A percentile compares a stretch with the other conserved stretches of the same genome.
Evolutionary conservation across 2,329 filamentous ascomycete genomes (phyloP).

Genomic region (Laburnicola sp.): DNA sequence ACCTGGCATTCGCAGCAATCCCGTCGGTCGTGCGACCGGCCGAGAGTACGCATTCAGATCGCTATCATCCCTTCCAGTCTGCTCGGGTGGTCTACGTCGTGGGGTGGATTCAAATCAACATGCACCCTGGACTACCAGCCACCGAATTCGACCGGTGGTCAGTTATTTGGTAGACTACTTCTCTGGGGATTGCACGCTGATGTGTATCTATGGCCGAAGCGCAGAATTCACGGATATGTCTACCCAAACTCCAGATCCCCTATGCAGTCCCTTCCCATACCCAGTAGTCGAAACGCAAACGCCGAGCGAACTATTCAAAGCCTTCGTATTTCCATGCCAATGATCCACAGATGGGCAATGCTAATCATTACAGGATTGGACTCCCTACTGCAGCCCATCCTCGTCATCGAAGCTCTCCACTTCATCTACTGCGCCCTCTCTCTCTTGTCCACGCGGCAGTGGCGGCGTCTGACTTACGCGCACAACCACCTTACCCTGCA

Average conservation of each 20-base stretch:
- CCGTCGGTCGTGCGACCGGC: too few relatives aligned
- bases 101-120: too few relatives aligned
- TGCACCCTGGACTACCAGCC: too few relatives aligned
- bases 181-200: too few relatives aligned
- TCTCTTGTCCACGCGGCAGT: conserved; percentile 58
- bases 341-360: not conserved
- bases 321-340: not conserved
- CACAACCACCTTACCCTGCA: conserved; percentile 77
- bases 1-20: too few relatives aligned
- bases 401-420: conserved; percentile 85
- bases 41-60: too few relatives aligned
- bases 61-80: too few relatives aligned
- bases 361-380: not conserved
- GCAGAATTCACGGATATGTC: conserved; percentile 16
- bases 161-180: not conserved
- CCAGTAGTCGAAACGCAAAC: not conserved
- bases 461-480: conserved; percentile 74
- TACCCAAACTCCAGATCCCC: conserved; percentile 17
- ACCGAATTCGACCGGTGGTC: not conserved
- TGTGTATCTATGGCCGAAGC: not conserved
- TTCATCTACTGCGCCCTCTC: conserved; percentile 79
- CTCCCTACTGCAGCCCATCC: conserved; percentile 39
- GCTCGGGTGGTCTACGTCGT: too few relatives aligned
- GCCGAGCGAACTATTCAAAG: not conserved
- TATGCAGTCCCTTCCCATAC: conserved; percentile 10